Evolutionary conservation across 768 basidiomycete genomes (phyloP).

Genomic region (Sistotremastrum niveocremeum): DNA sequence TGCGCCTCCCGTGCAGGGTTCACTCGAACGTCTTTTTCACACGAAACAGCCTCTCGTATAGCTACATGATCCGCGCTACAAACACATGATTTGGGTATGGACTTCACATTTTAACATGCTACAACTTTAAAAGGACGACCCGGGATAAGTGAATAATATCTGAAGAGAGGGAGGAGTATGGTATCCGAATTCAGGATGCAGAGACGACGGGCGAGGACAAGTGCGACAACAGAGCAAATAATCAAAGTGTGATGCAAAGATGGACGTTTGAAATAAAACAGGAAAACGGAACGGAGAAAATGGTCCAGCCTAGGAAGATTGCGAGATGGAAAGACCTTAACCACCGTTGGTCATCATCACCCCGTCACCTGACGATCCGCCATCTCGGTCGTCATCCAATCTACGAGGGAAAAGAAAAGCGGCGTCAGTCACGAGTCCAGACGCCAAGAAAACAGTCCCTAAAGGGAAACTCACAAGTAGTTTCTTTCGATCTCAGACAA

Average conservation of each 20-base stretch:
- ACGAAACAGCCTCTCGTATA: too few species aligned
- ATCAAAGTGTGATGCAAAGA: too few species aligned
- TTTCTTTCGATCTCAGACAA: constrained; percentile 85
- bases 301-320: not conserved
- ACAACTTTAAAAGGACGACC: not conserved
- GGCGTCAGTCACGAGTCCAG: not conserved
- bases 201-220: not conserved
- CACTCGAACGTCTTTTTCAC: too few species aligned
- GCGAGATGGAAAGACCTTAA: constrained; percentile 1
- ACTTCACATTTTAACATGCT: too few species aligned
- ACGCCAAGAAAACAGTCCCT: not conserved
- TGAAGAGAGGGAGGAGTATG: not conserved
- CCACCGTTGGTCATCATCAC: constrained; percentile 18
- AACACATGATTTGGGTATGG: too few species aligned
- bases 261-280: not conserved
- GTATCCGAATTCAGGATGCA: not conserved
- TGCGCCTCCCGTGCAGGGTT: too few species aligned
- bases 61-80: too few species aligned
- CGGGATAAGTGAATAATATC: not conserved
- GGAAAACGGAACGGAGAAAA: not conserved
- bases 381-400: constrained; percentile 61
- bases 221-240: not conserved
- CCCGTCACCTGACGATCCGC: constrained; percentile 42
- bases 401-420: constrained; percentile 17
- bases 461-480: constrained; percentile 46